These are phyloP conservation scores for Lactarius sanguifluus DNA, from an alignment of 768 basidiomycete species.

Conservation along the genomic window DNA sequence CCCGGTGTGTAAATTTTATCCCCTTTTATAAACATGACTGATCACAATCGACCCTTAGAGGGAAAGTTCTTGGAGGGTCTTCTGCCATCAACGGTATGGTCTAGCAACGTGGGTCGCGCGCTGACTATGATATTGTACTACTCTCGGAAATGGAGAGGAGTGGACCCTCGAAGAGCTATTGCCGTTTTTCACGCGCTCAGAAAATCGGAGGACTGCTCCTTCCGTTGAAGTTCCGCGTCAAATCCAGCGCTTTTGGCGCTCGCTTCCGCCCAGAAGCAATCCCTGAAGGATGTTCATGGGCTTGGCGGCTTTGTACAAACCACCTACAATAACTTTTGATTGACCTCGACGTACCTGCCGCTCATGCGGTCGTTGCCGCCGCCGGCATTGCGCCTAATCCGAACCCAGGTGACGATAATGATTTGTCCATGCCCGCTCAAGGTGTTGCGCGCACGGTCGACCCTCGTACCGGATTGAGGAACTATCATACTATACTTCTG, in stretches of 20 bases:
- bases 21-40: neutral
- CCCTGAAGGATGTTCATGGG: constrained; percentile 18
- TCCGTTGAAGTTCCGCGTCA: no score
- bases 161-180: constrained; percentile 26
- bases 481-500: constrained; percentile 24
- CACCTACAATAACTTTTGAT: constrained; percentile 27
- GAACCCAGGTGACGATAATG: no score
- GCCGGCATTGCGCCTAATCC: no score
- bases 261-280: constrained; percentile 17
- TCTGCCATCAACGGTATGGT: constrained; percentile 29
- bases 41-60: constrained; percentile 7
- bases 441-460: constrained; percentile 1
- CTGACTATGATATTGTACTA: constrained; percentile 24
- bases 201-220: constrained; percentile 25
- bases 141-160: constrained; percentile 23
- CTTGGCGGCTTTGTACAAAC: constrained; percentile 17
- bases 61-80: constrained; percentile 28
- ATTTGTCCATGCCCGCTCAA: no score
- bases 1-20: neutral
- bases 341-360: constrained; percentile 24
- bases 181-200: constrained; percentile 26
- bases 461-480: constrained; percentile 21
- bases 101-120: constrained; percentile 26
- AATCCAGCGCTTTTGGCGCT: constrained; percentile 19
- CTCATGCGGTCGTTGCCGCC: constrained; percentile 24